Percentiles rank a stretch among this genome's conserved stretches.
These are phyloP conservation scores for Vigna angularis DNA, from an alignment of 306 rosid species.

Conservation along the genomic window DNA sequence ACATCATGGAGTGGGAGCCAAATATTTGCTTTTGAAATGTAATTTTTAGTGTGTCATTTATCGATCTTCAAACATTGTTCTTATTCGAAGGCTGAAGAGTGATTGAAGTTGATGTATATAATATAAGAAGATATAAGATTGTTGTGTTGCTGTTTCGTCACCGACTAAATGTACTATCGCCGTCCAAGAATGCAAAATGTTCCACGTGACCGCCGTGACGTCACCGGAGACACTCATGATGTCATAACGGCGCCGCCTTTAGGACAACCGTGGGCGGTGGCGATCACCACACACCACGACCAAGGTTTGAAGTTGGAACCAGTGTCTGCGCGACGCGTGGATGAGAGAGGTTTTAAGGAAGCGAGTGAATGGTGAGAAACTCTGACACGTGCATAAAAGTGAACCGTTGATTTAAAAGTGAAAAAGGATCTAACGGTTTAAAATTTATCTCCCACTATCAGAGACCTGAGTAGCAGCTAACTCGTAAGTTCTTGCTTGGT, in stretches of 20 bases:
- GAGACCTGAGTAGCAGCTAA: no score
- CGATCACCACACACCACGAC: conserved; percentile 7
- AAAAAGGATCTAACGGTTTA: no score
- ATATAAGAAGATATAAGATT: neutral
- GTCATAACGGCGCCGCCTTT: conserved; percentile 9
- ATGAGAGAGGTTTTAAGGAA: neutral
- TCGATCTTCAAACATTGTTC: conserved; percentile 28
- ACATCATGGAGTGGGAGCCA: conserved; percentile 42
- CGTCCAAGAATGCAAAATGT: conserved; percentile 44
- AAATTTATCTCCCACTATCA: no score
- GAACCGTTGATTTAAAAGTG: no score
- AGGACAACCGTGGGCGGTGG: conserved; percentile 32
- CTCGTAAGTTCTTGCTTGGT: neutral
- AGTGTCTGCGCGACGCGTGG: conserved; percentile 34
- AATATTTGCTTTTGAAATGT: conserved; percentile 41
- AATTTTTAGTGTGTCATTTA: neutral
- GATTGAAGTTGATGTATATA: conserved; percentile 46
- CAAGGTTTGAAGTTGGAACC: conserved; percentile 12
- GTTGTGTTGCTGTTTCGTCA: conserved; percentile 29
- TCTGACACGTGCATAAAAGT: neutral
- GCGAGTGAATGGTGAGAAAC: conserved; percentile 20
- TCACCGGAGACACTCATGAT: neutral
- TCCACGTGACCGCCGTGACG: conserved; percentile 45
- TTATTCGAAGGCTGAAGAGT: conserved; percentile 4
- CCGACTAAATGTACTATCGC: conserved; percentile 43